These are phyloP conservation scores for Coniosporium apollinis DNA, from an alignment of 495 filamentous ascomycete species.

Conservation along the genomic window DNA sequence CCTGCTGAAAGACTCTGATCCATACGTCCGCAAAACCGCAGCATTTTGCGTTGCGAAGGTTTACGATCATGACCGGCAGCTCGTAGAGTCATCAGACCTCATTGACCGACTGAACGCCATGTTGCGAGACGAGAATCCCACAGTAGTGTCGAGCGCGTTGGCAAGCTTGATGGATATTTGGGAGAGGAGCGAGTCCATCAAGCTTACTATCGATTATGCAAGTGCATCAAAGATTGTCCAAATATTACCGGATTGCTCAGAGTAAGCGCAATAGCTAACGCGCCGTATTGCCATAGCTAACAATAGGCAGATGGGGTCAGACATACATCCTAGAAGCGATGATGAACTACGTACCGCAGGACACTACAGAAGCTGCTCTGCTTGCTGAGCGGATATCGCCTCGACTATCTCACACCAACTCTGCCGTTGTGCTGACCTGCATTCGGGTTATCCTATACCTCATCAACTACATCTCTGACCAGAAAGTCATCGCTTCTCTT, in stretches of 20 bases:
- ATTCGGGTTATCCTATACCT: constrained; percentile 93
- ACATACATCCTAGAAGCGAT: constrained; percentile 96
- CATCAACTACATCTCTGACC: constrained; percentile 96
- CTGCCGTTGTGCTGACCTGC: constrained; percentile 86
- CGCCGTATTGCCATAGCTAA: constrained; percentile 1
- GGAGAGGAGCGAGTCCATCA: constrained; percentile 94
- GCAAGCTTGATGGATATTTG: constrained; percentile 94
- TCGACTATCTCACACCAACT: constrained; percentile 89
- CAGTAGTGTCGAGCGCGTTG: constrained; percentile 86
- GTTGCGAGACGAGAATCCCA: constrained; percentile 89
- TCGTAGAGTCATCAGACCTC: constrained; percentile 79
- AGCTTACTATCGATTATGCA: constrained; percentile 90
- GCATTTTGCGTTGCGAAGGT: constrained; percentile 94
- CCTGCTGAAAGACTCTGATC: constrained; percentile 73
- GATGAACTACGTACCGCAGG: constrained; percentile 95
- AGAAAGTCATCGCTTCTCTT: constrained; percentile 75
- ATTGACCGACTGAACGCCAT: constrained; percentile 86
- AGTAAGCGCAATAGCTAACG: constrained; percentile 41
- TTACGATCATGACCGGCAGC: constrained; percentile 84
- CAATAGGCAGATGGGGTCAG: constrained; percentile 69
- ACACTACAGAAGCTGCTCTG: constrained; percentile 67
- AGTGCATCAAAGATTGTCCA: constrained; percentile 97
- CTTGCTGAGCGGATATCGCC: constrained; percentile 89
- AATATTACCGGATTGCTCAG: constrained; percentile 90
- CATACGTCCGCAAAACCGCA: constrained; percentile 95